Evolutionary conservation across 257 asterid genomes (phyloP).

Genomic region (Vinca minor): DNA sequence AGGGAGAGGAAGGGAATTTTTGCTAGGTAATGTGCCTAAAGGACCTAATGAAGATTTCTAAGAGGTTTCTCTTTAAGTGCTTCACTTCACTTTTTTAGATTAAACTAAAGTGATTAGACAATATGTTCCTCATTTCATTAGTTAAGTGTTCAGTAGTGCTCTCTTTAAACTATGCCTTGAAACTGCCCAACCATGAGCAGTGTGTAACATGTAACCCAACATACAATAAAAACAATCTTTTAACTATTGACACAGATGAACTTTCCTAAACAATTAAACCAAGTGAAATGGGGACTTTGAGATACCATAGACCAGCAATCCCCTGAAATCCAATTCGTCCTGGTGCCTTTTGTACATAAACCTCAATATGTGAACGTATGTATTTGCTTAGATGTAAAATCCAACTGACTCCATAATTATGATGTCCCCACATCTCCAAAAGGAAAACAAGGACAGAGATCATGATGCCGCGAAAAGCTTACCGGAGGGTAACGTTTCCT

Average conservation of each 20-base stretch:
- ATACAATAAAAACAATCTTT: no score
- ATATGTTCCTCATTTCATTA: background rate
- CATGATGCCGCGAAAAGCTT: no score
- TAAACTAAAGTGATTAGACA: background rate
- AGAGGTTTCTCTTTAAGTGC: background rate
- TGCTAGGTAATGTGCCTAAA: no score
- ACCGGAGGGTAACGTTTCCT: constrained; percentile 75
- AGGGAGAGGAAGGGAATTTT: no score
- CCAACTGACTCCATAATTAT: background rate
- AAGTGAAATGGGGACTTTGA: background rate
- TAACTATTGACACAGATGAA: background rate
- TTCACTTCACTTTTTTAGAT: background rate
- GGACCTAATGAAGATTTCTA: no score
- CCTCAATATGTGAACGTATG: background rate
- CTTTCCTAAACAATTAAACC: background rate
- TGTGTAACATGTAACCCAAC: no score
- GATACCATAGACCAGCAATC: background rate
- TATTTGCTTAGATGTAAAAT: background rate
- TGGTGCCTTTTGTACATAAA: background rate
- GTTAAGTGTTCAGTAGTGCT: background rate
- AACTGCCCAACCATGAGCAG: background rate
- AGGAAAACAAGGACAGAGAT: no score
- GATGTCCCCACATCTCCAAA: no score
- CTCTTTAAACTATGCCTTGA: background rate
- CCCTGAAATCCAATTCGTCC: background rate